phyloP scores from a whole-genome alignment of 495 filamentous ascomycete genomes.

The Talaromyces thailandensis region DNA sequence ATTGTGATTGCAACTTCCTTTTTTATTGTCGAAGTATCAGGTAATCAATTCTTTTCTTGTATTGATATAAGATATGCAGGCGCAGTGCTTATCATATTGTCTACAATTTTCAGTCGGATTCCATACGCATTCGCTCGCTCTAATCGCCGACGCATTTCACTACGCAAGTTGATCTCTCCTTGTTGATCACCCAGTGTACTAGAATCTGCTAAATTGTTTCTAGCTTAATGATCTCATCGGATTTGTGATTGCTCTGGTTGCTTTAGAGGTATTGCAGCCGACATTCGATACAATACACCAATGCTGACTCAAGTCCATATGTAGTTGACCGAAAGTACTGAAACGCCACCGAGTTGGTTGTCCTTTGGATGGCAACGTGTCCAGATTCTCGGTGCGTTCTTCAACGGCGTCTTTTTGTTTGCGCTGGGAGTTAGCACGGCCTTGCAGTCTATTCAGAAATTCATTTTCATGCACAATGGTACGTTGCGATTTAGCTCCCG shows the following conservation, averaged over 20 bases:
- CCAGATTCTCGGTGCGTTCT: conserved; percentile 43
- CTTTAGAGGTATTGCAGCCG: conserved; percentile 56
- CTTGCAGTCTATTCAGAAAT: conserved; percentile 65
- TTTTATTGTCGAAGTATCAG: neutral
- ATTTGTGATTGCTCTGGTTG: conserved; percentile 74
- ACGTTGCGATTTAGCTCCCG: neutral
- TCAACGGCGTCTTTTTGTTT: conserved; percentile 86
- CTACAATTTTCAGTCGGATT: conserved; percentile 48
- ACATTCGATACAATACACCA: too few relatives aligned
- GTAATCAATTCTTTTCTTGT: neutral
- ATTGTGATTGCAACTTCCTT: conserved; percentile 1
- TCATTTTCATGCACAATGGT: neutral
- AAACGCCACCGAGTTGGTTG: neutral
- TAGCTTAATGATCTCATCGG: conserved; percentile 87
- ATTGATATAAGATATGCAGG: neutral
- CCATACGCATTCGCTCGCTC: conserved; percentile 70
- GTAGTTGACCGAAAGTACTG: neutral
- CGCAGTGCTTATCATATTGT: neutral
- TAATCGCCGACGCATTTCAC: conserved; percentile 92
- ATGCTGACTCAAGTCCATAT: neutral
- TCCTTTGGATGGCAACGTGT: neutral
- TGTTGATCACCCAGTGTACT: conserved; percentile 16
- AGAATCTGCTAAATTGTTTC: neutral
- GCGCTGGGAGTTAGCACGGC: conserved; percentile 82
- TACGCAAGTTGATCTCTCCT: conserved; percentile 37